These are phyloP conservation scores for Euptelea pleiosperma DNA, from an alignment of 164 flowering plant genomes.

Conservation along the genomic window DNA sequence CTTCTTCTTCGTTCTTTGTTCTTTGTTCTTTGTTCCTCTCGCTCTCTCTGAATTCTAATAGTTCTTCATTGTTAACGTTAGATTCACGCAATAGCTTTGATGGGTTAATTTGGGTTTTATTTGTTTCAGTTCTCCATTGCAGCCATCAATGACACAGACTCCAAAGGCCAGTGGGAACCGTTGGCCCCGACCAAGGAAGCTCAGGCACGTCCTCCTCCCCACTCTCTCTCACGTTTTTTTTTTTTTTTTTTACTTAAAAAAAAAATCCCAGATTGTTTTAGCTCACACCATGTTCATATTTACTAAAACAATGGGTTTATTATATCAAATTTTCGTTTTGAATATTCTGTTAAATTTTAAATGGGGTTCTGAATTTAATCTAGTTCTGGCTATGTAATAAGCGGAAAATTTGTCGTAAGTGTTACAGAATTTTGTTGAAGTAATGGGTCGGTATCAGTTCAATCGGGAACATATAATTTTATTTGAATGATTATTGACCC, in stretches of 20 bases:
- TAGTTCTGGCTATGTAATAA: neutral
- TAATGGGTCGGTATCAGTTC: neutral
- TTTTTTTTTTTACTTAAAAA: neutral
- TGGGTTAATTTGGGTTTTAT: neutral
- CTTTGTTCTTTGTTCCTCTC: too few relatives aligned
- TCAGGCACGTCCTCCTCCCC: slow-evolving; percentile 45
- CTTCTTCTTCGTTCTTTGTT: too few relatives aligned
- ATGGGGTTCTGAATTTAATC: neutral
- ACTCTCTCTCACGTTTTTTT: neutral
- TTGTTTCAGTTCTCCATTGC: slow-evolving; percentile 79
- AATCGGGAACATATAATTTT: neutral
- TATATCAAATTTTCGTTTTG: too few relatives aligned
- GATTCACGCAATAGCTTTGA: too few relatives aligned
- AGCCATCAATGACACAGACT: slow-evolving; percentile 87
- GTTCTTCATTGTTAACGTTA: too few relatives aligned
- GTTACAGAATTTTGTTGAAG: neutral
- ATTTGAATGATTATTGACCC: too few relatives aligned
- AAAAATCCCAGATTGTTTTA: neutral
- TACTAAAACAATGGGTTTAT: too few relatives aligned
- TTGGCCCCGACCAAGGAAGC: slow-evolving; percentile 97
- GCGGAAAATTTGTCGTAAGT: neutral
- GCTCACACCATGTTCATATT: neutral
- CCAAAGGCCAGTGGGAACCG: slow-evolving; percentile 75
- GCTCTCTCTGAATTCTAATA: too few relatives aligned
- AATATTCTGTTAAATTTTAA: neutral